These are phyloP conservation scores for Heliamphora pulchella DNA, from an alignment of 179 eudicot genomes.

Conservation along the genomic window DNA sequence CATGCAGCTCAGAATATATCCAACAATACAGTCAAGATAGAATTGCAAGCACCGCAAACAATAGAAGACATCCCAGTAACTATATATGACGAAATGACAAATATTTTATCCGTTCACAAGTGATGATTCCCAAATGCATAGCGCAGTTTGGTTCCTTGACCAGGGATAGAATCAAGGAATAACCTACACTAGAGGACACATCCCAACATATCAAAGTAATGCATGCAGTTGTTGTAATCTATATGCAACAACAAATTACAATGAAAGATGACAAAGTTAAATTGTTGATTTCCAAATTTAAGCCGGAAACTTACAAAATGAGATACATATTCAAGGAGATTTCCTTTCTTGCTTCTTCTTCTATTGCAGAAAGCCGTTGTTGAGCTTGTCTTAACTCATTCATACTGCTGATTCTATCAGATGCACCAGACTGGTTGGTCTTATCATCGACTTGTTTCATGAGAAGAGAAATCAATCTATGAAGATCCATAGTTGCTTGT, in stretches of 20 bases:
- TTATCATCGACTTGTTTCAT: conserved; percentile 47
- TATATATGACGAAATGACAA: not conserved
- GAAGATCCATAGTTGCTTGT: conserved; percentile 70
- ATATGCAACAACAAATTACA: not conserved
- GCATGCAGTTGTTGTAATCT: not conserved
- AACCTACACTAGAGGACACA: not conserved
- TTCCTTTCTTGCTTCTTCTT: conserved; percentile 62
- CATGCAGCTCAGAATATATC: conserved; percentile 3
- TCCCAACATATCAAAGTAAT: not conserved
- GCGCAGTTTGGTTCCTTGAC: not conserved
- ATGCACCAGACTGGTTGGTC: conserved; percentile 25
- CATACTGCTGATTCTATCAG: conserved; percentile 33
- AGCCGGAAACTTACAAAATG: conserved; percentile 60
- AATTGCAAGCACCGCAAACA: not conserved
- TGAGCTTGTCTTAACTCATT: conserved; percentile 68
- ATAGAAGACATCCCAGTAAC: not conserved
- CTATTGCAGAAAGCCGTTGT: conserved; percentile 50
- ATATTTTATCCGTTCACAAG: not conserved
- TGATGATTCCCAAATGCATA: not conserved
- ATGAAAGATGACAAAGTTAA: not conserved
- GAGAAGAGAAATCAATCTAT: conserved; percentile 53
- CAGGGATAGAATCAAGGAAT: not conserved
- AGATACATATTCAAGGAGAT: conserved; percentile 73
- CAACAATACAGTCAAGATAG: not conserved
- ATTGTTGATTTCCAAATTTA: not conserved